A percentile compares a stretch with the other conserved stretches of the same genome.
These are phyloP conservation scores for Iodosphaeria phyllophila DNA, from an alignment of 2,329 filamentous ascomycete species.

Conservation along the genomic window DNA sequence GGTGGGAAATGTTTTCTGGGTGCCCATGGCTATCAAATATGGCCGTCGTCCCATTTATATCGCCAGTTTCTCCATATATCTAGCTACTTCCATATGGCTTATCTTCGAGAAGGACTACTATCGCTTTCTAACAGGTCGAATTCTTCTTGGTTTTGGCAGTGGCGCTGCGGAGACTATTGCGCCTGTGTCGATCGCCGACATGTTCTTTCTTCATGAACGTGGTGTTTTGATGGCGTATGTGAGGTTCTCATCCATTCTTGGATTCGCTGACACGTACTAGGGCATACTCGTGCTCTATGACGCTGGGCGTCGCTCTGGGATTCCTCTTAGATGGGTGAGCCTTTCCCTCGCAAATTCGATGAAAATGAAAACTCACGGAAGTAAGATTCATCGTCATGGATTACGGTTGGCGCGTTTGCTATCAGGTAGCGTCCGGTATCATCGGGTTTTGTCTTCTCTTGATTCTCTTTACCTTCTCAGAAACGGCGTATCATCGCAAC, in stretches of 20 bases:
- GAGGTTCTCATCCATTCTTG: neutral
- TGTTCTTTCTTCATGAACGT: constrained; percentile 38
- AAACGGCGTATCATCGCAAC: constrained; percentile 28
- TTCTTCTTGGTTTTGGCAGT: constrained; percentile 31
- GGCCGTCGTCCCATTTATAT: constrained; percentile 23
- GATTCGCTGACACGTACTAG: neutral
- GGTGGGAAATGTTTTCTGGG: constrained; percentile 25
- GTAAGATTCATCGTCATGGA: constrained; percentile 26
- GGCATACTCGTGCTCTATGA: constrained; percentile 21
- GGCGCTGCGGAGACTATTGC: constrained; percentile 31
- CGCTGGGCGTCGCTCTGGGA: constrained; percentile 22
- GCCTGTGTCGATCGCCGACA: constrained; percentile 16
- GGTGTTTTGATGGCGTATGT: constrained; percentile 29
- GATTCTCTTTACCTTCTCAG: constrained; percentile 33
- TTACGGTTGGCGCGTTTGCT: constrained; percentile 29
- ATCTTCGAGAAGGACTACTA: constrained; percentile 21
- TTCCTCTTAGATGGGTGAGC: constrained; percentile 24
- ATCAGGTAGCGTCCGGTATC: constrained; percentile 29
- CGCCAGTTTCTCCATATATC: constrained; percentile 23
- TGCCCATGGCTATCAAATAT: constrained; percentile 25
- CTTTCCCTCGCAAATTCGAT: no score
- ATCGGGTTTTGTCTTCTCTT: constrained; percentile 27
- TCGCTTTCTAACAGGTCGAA: constrained; percentile 24
- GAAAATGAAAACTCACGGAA: constrained; percentile 2
- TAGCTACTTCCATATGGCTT: constrained; percentile 21